phyloP scores from a whole-genome alignment of 306 rosid genomes.

The Fragaria ananassa region DNA sequence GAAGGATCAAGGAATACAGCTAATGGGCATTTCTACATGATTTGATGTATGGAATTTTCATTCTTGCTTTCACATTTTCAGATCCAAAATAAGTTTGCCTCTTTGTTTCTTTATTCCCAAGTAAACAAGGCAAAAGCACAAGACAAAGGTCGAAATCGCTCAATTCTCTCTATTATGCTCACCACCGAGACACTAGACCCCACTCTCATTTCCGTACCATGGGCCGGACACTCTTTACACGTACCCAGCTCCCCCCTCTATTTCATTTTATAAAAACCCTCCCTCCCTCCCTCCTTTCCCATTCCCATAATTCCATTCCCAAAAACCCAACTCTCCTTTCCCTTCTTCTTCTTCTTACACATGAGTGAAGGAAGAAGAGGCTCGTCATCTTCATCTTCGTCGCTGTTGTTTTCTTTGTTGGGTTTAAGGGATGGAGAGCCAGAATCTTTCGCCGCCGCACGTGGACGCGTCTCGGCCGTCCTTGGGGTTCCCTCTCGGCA shows the following conservation, averaged over 20 bases:
- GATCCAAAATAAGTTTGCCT: neutral
- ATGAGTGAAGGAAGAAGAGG: slow-evolving; percentile 41
- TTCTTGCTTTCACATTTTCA: neutral
- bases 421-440: slow-evolving; percentile 53
- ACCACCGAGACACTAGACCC: slow-evolving; percentile 25
- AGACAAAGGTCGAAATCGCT: neutral
- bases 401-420: neutral
- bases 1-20: neutral
- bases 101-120: slow-evolving; percentile 2
- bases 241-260: neutral
- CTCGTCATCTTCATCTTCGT: neutral
- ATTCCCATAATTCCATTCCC: neutral
- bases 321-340: neutral
- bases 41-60: neutral
- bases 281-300: neutral
- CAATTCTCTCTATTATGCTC: neutral
- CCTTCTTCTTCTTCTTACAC: slow-evolving; percentile 13
- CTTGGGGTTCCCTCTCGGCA: slow-evolving; percentile 88
- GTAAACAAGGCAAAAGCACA: neutral
- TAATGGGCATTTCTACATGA: neutral
- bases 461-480: slow-evolving; percentile 82
- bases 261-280: neutral
- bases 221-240: slow-evolving; percentile 41
- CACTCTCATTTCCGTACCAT: slow-evolving; percentile 52
- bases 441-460: slow-evolving; percentile 58